Base-by-base conservation (phyloP, 2,329 filamentous ascomycete species). In the Dactylonectria macrodidyma region DNA sequence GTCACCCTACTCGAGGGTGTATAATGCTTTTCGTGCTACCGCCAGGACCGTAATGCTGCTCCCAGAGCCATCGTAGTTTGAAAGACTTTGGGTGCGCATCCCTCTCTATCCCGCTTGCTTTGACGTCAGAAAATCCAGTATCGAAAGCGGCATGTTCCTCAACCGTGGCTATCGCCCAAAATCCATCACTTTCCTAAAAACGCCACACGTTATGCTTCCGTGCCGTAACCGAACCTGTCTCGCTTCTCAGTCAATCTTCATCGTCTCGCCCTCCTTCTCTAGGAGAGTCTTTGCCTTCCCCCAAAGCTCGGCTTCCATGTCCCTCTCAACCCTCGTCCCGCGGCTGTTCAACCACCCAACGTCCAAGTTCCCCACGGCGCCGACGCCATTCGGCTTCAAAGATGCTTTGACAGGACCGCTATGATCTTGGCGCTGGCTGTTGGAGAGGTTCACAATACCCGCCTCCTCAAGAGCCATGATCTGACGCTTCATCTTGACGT, bases 321-420 rank as follows among this genome's bases (percentile, higher is more conserved):
- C 92, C 75, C 91, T 89, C 64, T 93, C 93, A 24, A 97, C 93
- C 70, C 92, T 92, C 70, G 93, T 92, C 68, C 93, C 94, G 65
- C 94, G 88, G 75, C 93, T 95, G 78, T 98, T 98, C 75, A 98
- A 82, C 89, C 93, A 95, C 36, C 95, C 95, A 14, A 97, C 91
- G 78, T 98, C 95, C 60, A 98, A 84, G 33, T 83, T 84, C 10
- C 88, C 88, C 38, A 90, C 87, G 73, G 84, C 85, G 24, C 85
- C 89, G 64, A 84, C 81, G 46, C 86, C 88, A 51, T 89, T 83
- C 46, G 90, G 85, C 78, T 89, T 82, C 71, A 89, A 73, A 10
- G 84, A 83, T 12, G 81, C 78, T 50, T 79, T 80, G 26, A 86
- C 82, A 4, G 85, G 78, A 1, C 73, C 73, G 8, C 73, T 78